Conservation (phyloP, 305 asterid species). For the Solanum hybrid region DNA sequence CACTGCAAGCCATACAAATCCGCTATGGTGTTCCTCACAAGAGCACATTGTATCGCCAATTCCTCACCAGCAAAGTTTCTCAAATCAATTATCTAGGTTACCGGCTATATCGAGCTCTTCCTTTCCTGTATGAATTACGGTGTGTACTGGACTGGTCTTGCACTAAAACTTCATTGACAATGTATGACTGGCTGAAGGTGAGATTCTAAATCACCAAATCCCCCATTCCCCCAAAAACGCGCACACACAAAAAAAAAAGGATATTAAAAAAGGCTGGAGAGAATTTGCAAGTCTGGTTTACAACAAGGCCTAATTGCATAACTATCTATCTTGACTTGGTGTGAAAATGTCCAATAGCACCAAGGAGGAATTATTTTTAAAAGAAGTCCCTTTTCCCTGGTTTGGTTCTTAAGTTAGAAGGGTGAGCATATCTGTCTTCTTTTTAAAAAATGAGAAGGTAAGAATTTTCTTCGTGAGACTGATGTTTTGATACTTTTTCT, state of each 20-base stretch:
- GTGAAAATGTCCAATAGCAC: background rate
- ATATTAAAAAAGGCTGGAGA: background rate
- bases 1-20: conserved; percentile 89
- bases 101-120: conserved; percentile 94
- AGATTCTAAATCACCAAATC: background rate
- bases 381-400: background rate
- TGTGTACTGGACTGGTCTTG: conserved; percentile 99
- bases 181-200: conserved; percentile 99
- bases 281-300: background rate
- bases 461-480: conserved; percentile 4
- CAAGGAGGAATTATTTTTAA: background rate
- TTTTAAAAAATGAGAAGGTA: background rate
- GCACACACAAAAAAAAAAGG: background rate
- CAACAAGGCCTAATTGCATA: background rate
- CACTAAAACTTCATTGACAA: conserved; percentile 84
- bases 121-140: conserved; percentile 85
- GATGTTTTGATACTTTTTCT: conserved; percentile 23
- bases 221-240: background rate
- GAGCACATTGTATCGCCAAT: conserved; percentile 93
- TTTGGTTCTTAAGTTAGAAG: background rate
- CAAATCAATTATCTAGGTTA: conserved; percentile 77
- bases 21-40: conserved; percentile 86
- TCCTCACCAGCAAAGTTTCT: conserved; percentile 85
- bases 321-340: background rate
- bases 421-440: background rate